Conservation (phyloP, 495 filamentous ascomycete species). For the Sordaria brevicollis region DNA sequence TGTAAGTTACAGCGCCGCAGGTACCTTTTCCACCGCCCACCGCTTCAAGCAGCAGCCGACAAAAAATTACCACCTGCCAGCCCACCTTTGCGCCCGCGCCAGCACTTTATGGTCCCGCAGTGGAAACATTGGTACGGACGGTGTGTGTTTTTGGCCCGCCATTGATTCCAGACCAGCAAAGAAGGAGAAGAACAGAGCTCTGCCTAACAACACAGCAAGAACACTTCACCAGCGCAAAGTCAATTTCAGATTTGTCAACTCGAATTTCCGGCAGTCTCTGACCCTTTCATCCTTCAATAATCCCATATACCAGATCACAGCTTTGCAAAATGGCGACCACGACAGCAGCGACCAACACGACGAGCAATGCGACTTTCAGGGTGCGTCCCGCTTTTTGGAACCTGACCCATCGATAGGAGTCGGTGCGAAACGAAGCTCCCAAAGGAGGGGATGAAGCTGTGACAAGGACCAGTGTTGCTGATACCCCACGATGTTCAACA, state of each 20-base stretch:
- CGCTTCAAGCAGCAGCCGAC: slow-evolving; percentile 13
- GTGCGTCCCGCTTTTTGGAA: slow-evolving; percentile 32
- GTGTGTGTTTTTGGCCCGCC: background rate
- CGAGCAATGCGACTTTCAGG: slow-evolving; percentile 69
- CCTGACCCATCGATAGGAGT: background rate
- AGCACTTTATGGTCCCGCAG: background rate
- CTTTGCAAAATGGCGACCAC: slow-evolving; percentile 56
- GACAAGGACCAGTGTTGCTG: slow-evolving; percentile 23
- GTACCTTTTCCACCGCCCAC: background rate
- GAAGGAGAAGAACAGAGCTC: slow-evolving; percentile 11
- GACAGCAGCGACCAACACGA: slow-evolving; percentile 40
- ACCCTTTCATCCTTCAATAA: slow-evolving; percentile 3
- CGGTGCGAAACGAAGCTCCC: background rate
- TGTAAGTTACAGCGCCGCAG: background rate
- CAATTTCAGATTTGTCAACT: slow-evolving; percentile 3
- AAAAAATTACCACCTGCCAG: slow-evolving; percentile 18
- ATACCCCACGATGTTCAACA: slow-evolving; percentile 30
- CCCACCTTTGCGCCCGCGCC: slow-evolving; percentile 13
- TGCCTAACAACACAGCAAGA: slow-evolving; percentile 12
- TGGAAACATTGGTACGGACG: background rate
- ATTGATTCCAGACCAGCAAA: background rate
- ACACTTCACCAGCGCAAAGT: slow-evolving; percentile 1
- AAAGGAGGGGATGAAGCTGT: background rate
- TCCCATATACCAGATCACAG: background rate
- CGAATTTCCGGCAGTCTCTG: slow-evolving; percentile 1